phyloP scores from a whole-genome alignment of 1,284 basidiomycete genomes.

The Cerioporus squamosus region DNA sequence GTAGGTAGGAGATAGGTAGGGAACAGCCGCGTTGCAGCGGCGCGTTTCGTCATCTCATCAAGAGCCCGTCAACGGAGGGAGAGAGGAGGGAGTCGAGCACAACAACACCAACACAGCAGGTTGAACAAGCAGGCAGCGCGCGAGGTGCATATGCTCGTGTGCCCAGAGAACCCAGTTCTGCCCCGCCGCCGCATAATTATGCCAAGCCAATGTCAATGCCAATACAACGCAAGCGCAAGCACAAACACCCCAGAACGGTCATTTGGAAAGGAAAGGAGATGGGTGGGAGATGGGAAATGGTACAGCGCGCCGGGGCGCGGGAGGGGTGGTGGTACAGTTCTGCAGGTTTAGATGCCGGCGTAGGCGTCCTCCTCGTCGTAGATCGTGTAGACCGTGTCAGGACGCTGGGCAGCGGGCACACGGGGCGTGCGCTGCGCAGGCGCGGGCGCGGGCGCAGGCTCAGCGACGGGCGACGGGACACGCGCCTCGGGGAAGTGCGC shows the following conservation, averaged over 20 bases:
- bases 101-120: neutral
- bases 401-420: slow-evolving; percentile 33
- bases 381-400: slow-evolving; percentile 51
- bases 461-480: slow-evolving; percentile 6
- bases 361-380: slow-evolving; percentile 71
- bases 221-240: too few species aligned
- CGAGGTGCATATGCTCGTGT: slow-evolving; percentile 26
- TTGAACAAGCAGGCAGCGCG: slow-evolving; percentile 12
- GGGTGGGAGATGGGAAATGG: slow-evolving; percentile 3
- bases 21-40: neutral
- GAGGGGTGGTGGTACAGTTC: slow-evolving; percentile 20
- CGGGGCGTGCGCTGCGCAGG: slow-evolving; percentile 18
- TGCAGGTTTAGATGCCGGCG: slow-evolving; percentile 53
- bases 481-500: slow-evolving; percentile 25
- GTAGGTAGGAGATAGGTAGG: neutral
- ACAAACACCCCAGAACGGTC: too few species aligned
- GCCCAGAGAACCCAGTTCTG: slow-evolving; percentile 36
- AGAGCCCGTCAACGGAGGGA: slow-evolving; percentile 6
- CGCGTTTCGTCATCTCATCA: slow-evolving; percentile 9
- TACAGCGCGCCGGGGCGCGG: slow-evolving; percentile 17
- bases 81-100: too few species aligned
- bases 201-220: slow-evolving; percentile 1
- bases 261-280: neutral
- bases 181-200: slow-evolving; percentile 27
- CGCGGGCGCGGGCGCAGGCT: slow-evolving; percentile 30